phyloP scores from a whole-genome alignment of 768 basidiomycete species.

The Hygrophorus pudorinus region DNA sequence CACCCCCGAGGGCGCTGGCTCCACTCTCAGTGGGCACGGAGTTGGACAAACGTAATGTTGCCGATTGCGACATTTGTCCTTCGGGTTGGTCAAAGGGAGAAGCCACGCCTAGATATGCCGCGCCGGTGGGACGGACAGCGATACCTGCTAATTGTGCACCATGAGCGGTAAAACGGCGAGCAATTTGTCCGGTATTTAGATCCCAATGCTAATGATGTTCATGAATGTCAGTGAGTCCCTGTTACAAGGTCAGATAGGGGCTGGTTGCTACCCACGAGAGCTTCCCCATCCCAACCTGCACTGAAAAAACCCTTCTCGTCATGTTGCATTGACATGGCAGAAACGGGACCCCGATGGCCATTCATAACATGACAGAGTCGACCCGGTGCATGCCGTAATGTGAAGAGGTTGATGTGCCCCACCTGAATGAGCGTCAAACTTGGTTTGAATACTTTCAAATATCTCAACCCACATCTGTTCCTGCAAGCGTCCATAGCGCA shows the following conservation, averaged over 20 bases:
- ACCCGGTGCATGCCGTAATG: conserved; percentile 88
- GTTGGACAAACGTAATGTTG: neutral
- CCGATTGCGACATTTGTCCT: conserved; percentile 1
- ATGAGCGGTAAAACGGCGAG: conserved; percentile 72
- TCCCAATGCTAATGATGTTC: conserved; percentile 79
- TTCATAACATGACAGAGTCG: conserved; percentile 60
- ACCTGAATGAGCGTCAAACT: conserved; percentile 33
- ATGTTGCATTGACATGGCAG: conserved; percentile 70
- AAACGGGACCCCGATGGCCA: conserved; percentile 76
- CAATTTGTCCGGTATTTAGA: conserved; percentile 77
- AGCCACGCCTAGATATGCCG: conserved; percentile 18
- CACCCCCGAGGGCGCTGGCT: conserved; percentile 11
- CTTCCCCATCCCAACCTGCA: conserved; percentile 91
- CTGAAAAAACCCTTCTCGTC: conserved; percentile 83
- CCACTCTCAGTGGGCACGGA: conserved; percentile 6
- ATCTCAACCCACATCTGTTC: conserved; percentile 58
- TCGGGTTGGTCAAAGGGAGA: neutral
- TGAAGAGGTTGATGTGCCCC: conserved; percentile 90
- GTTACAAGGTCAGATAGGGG: neutral
- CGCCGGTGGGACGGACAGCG: conserved; percentile 57
- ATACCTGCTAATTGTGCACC: conserved; percentile 78
- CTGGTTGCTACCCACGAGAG: conserved; percentile 45
- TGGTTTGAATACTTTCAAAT: conserved; percentile 1
- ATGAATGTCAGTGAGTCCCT: conserved; percentile 8
- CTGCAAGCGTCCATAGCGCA: conserved; percentile 86